A percentile compares a stretch with the other conserved stretches of the same genome.
Conservation (phyloP, 305 asterid genomes). For the Solanum aculeatissimum region DNA sequence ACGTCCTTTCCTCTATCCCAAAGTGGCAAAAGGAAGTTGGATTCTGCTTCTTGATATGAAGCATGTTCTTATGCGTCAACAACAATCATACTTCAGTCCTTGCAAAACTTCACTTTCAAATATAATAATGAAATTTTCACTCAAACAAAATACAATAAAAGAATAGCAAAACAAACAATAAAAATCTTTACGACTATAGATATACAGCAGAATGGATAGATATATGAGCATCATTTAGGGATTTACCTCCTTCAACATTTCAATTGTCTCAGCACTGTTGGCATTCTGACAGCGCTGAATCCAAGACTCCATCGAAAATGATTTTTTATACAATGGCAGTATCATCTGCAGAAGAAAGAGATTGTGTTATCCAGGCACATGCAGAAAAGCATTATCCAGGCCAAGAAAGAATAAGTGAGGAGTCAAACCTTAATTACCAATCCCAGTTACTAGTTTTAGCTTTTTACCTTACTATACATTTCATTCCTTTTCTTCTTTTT, state of each 20-base stretch:
- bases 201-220: background rate
- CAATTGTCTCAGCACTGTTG: conserved; percentile 69
- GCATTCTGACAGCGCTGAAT: conserved; percentile 66
- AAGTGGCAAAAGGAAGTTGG: background rate
- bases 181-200: background rate
- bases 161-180: background rate
- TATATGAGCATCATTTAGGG: background rate
- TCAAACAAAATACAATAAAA: background rate
- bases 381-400: background rate
- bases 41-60: background rate
- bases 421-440: background rate
- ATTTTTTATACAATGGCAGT: conserved; percentile 37
- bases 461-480: background rate
- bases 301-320: conserved; percentile 74
- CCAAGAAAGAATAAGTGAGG: background rate
- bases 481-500: background rate
- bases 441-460: background rate
- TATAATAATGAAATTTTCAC: background rate
- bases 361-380: background rate
- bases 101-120: background rate
- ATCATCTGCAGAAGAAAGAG: conserved; percentile 58
- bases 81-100: background rate
- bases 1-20: background rate
- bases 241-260: conserved; percentile 83
- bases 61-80: background rate